Base-by-base conservation (phyloP, 2,329 filamentous ascomycete genomes). In the Hyphodiscus sp. region DNA sequence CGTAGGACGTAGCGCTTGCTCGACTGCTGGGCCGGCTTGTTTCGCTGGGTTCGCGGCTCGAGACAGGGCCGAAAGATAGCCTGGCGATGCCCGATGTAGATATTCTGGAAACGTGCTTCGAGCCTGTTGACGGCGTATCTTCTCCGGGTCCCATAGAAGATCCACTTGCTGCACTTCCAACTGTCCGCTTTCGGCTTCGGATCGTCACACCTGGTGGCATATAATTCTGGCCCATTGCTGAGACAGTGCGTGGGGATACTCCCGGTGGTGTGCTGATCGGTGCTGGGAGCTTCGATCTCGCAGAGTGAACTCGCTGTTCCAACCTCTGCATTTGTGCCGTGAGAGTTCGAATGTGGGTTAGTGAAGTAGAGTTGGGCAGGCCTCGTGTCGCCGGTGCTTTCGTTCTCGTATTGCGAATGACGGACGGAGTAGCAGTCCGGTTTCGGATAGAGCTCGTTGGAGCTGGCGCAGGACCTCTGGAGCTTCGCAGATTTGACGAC, bases 241-340 rank as follows among this genome's bases (percentile, higher is more conserved):
- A 75, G 1, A 29, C 54, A 52, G 70, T 69, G 50, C 89, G 81
- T 20, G 91, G 90, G n/a, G 91, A 95, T 4, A 81, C 79, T 47
- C 86, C 83, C 18, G 91, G 90, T 4, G 91, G 91, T 0, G 87
- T 94, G 51, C 76, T 79, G 8, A 82, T 78, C 2, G 91, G 89
- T 1, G 87, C 89, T 2, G 94, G 94, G 19, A 99, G 80, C 71
- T 94, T 96, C 41, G 92, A 96, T 62, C 91, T 85, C 18, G 87
- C 94, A 20, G 86, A 90, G 57, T 97, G 91, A 10, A 99, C 92
- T 45, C 94, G 83, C 58, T 94, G 89, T 70, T 97, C 94, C 57
- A 99, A 84, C 61, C 90, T 89, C 71, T 96, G 90, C 91, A 97
- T 96, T 73, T 97, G 94, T 26, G 90, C 91, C 54, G 95, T 96